Base-by-base conservation (phyloP, 768 basidiomycete genomes). In the Boletellus emodensis region DNA sequence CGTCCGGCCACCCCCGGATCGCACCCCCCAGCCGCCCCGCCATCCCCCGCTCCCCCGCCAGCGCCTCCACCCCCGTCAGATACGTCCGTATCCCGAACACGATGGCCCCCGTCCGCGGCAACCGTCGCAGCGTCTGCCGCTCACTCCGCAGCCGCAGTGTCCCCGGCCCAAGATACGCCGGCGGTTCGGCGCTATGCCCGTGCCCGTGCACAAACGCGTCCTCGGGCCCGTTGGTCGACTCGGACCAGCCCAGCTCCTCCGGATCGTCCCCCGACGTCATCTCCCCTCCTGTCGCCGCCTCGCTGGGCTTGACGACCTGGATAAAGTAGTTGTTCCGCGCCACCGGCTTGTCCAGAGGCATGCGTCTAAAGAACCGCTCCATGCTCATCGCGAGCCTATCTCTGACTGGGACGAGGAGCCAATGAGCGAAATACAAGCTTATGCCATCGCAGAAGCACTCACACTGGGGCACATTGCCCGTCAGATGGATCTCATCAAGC, bases 381-480 rank as follows among this genome's bases (percentile, higher is more conserved):
- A 88, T 74, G 58, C 82, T 84, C 28, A 65, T 68, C 51, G 87
- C 76, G 32, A 89, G 72, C 62, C 81, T 26, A 26, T 26, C 24
- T 26, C 4, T 26, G 24, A 26, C 24, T 26, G 24, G 3, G 20
- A 20, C 20, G 20, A 20, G 20, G 20, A 26, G 24, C 24, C 24
- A 26, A 26, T 26, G 24, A 26, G 24, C 24, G 3, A 26, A 26
- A 26, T 26, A 4, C 24, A 26, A 26, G 5, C 24, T 26, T 26
- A 7, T 26, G 5, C 24, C 24, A 7, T 26, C 24, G 5, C 11
- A 35, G 17, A 39, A 14, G 24, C 18, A 57, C 83, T 62, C 65
- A 85, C 86, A 88, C 66, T 80, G 80, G 15, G 87, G 85, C 35
- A 90, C 88, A 59, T 83, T 71, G 24, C 89, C 87, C 24, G 75